Base-by-base conservation (phyloP, 176 grass and related monocot genomes). In the Carex scoparia region DNA sequence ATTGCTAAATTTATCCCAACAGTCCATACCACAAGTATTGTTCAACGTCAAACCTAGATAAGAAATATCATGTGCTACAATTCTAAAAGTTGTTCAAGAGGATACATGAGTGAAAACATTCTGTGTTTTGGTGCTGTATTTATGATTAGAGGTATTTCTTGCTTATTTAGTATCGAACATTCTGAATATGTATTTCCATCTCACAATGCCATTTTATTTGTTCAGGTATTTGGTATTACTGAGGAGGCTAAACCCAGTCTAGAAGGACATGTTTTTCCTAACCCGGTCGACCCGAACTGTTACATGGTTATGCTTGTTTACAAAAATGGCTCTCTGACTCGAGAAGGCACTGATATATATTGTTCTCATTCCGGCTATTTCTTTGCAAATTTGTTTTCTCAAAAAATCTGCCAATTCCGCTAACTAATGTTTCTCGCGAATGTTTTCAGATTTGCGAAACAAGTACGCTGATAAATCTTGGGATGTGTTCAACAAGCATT, bases 281-380 rank as follows among this genome's bases (percentile, higher is more conserved):
- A 95, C 48, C 95, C 93, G 46, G 89, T 94, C 75, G 91, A 94
- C 64, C 95, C 93, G 46, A 81, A 92, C 88, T 94, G 95, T 69
- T 98, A 93, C 74, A 98, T 98, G 95, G 93, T 98, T 70, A 98
- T 98, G 95, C 83, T 98, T 11, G 91, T 89, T 65, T 98, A 98
- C 54, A 98, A 98, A 91, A 98, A 98, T 90, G 93, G 95, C n/a
- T 98, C 95, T 28, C 88, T 98, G 86, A 95, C 93, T 66, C 88
- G 95, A 70, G 93, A 98, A 94, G 95, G 92, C 90, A 85, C 48
- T 23, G 64, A 35, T 56, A 31, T 79, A 13, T 81, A 81, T n/a
- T 61, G 38, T 42, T 81, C 37, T 55, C 37, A 64, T 81, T 61
- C 8, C 14, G 3, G 12, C n/a, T 42, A 42, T 61, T 80, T 81